Evolutionary conservation across 2,329 filamentous ascomycete genomes (phyloP).

Genomic region (Falciphora oryzae): DNA sequence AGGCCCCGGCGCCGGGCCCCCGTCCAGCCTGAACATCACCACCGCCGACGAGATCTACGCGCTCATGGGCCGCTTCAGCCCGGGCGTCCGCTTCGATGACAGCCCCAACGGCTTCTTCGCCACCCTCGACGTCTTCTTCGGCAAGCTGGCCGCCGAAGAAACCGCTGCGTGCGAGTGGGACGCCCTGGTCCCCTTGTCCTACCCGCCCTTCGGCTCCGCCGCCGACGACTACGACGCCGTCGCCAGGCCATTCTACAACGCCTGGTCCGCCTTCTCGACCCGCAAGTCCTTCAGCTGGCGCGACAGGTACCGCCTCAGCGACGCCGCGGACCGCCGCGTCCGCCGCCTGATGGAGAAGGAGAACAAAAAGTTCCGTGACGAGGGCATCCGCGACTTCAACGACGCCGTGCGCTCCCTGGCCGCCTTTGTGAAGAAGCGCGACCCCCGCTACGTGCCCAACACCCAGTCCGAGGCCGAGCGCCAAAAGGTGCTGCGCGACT

Average conservation of each 20-base stretch:
- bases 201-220: constrained; percentile 79
- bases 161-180: constrained; percentile 66
- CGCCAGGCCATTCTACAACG: constrained; percentile 73
- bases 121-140: constrained; percentile 70
- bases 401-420: constrained; percentile 84
- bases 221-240: constrained; percentile 68
- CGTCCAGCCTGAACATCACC: constrained; percentile 66
- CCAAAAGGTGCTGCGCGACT: constrained; percentile 69
- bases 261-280: constrained; percentile 78
- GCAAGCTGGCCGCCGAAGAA: constrained; percentile 75
- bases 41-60: constrained; percentile 72
- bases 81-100: constrained; percentile 73
- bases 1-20: constrained; percentile 28
- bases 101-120: constrained; percentile 79
- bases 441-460: constrained; percentile 77
- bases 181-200: constrained; percentile 53
- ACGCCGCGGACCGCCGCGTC: constrained; percentile 79
- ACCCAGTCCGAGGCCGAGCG: constrained; percentile 74
- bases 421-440: constrained; percentile 82
- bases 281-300: constrained; percentile 85
- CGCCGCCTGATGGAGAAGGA: constrained; percentile 91
- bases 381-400: constrained; percentile 83
- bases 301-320: constrained; percentile 74
- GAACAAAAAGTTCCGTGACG: constrained; percentile 78
- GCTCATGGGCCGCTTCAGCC: constrained; percentile 75